Evolutionary conservation across 2,329 filamentous ascomycete species (phyloP).

Genomic region (Talaromyces sp.): DNA sequence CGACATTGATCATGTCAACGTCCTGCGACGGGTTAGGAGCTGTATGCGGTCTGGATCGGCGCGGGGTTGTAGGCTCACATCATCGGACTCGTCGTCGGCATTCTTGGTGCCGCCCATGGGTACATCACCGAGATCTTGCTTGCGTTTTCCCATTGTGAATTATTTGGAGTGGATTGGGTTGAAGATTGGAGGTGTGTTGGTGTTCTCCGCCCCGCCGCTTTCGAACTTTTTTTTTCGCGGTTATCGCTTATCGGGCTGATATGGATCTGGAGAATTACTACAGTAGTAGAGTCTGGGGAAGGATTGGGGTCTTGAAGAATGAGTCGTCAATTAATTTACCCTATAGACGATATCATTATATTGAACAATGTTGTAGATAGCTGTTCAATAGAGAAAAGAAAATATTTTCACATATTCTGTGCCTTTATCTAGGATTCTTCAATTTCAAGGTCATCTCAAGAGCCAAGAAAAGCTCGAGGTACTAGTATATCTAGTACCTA

Average conservation of each 20-base stretch:
- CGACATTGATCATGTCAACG: conserved; percentile 88
- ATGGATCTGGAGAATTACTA: too few species aligned
- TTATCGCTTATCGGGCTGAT: conserved; percentile 23
- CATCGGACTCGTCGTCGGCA: conserved; percentile 44
- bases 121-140: conserved; percentile 51
- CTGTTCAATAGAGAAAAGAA: too few species aligned
- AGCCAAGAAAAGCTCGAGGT: too few species aligned
- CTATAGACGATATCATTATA: too few species aligned
- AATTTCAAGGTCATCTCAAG: too few species aligned
- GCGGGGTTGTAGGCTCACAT: conserved; percentile 30
- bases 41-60: neutral
- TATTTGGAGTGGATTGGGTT: conserved; percentile 1
- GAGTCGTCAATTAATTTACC: too few species aligned
- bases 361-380: too few species aligned
- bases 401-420: too few species aligned
- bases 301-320: too few species aligned
- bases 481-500: too few species aligned
- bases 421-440: too few species aligned
- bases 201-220: conserved; percentile 23
- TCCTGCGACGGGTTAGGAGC: conserved; percentile 58
- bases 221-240: conserved; percentile 30
- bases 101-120: conserved; percentile 48
- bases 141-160: conserved; percentile 53
- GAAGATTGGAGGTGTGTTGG: conserved; percentile 8
- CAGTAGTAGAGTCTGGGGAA: too few species aligned